These are phyloP conservation scores for Malus domestica DNA, from an alignment of 306 rosid species.

Conservation along the genomic window ASM211411v1 NC_041790.1:22347001-22347500, in stretches of 20 bases:
- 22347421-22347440: background rate
- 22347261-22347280: constrained; percentile 21
- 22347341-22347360: constrained; percentile 57
- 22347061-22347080: background rate
- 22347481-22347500: background rate
- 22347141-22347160: background rate
- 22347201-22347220: background rate
- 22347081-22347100: background rate
- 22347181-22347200: background rate
- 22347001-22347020: constrained; percentile 35
- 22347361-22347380: constrained; percentile 67
- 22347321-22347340: constrained; percentile 62
- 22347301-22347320: constrained; percentile 69
- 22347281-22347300: constrained; percentile 31
- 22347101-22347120: background rate
- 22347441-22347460: background rate
- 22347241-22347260: constrained; percentile 27
- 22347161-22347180: background rate
- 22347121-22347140: background rate
- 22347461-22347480: background rate
- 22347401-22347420: constrained; percentile 31
- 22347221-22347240: constrained; percentile 40
- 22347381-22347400: constrained; percentile 62
- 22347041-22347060: background rate
- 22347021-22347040: constrained; percentile 5